Base-by-base conservation (phyloP, 2,329 filamentous ascomycete species). In the Blastomyces emzantsi region DNA sequence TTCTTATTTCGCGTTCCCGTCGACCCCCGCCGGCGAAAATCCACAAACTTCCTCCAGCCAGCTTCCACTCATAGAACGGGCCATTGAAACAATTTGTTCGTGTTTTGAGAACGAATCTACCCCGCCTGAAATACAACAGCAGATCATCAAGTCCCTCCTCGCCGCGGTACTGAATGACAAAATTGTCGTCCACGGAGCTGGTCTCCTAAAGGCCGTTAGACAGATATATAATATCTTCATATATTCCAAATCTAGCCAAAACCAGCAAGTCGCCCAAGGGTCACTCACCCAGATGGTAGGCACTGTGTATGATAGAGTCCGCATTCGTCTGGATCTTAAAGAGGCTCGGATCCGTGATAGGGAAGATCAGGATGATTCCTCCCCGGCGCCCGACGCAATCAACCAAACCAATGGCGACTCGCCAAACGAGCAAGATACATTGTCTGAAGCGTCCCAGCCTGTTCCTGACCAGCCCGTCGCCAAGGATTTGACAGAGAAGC, bases 181-280 rank as follows among this genome's bases (percentile, higher is more conserved):
- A 79, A 96, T 97, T 68, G 92, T 99, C 54, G 95, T 99, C 1
- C 94, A 99, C 75, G 94, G 94, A 64, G 93, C 94, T 47, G 95
- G 94, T 67, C 83, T 99, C 66, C 82, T 99, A 68, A 99, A 99
- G 80, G 93, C 94, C 62, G 92, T 99, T 68, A 89, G 94, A 69
- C 91, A 97, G 76, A 96, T 97, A 64, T 99, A 99, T 82, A 99
- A 99, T 79, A 95, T 99, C 70, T 99, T 99, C 76, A 82, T 99
- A 65, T 85, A 97, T 60, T 97, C 93, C 68, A 92, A 94, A 73
- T 96, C 88, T 67, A 95, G 89, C 67, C 86, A 91, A 63, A 99
- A 97, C 74, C 94, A 99, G 79, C 92, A 96, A 75, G 90, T 97
- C 60, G 95, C 95, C 1, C 95, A 99, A 75, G 94, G 94, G 2